Evolutionary conservation across 2,329 filamentous ascomycete species (phyloP).

Genomic region (Apiospora phragmitis): DNA sequence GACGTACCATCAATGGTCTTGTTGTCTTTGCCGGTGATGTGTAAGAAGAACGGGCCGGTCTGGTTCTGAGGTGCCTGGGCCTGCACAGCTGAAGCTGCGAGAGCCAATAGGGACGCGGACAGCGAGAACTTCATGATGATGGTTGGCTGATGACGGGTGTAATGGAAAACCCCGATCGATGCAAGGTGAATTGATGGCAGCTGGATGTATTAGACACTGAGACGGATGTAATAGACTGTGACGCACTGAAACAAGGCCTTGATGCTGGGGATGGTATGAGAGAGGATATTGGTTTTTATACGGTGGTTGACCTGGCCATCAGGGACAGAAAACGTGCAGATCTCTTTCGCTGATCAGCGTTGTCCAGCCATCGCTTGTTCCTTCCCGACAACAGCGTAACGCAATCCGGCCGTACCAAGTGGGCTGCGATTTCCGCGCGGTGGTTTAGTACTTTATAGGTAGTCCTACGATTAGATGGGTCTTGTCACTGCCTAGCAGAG

Average conservation of each 20-base stretch:
- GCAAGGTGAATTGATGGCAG: not conserved
- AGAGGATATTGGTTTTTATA: not conserved
- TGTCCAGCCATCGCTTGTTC: not conserved
- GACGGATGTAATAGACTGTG: not conserved
- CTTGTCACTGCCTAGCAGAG: not conserved
- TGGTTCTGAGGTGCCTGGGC: slow-evolving; percentile 30
- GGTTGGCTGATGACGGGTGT: not conserved
- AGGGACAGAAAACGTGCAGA: not conserved
- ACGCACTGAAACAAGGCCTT: not conserved
- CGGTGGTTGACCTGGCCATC: not conserved
- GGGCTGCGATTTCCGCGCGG: not conserved
- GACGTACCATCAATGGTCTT: slow-evolving; percentile 28
- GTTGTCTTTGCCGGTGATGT: slow-evolving; percentile 29
- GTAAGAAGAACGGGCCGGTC: slow-evolving; percentile 34
- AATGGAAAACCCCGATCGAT: not conserved
- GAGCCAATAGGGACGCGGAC: slow-evolving; percentile 25
- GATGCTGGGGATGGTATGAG: not conserved
- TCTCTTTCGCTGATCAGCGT: not conserved
- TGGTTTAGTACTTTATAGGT: slow-evolving; percentile 12
- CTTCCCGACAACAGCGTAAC: not conserved
- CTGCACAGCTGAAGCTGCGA: slow-evolving; percentile 27
- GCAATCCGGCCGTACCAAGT: not conserved
- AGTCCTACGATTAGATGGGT: slow-evolving; percentile 15
- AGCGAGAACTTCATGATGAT: slow-evolving; percentile 32
- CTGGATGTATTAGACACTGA: not conserved